These are phyloP conservation scores for Fusarium poae DNA, from an alignment of 2,329 filamentous ascomycete species.

Conservation along the genomic window DNA sequence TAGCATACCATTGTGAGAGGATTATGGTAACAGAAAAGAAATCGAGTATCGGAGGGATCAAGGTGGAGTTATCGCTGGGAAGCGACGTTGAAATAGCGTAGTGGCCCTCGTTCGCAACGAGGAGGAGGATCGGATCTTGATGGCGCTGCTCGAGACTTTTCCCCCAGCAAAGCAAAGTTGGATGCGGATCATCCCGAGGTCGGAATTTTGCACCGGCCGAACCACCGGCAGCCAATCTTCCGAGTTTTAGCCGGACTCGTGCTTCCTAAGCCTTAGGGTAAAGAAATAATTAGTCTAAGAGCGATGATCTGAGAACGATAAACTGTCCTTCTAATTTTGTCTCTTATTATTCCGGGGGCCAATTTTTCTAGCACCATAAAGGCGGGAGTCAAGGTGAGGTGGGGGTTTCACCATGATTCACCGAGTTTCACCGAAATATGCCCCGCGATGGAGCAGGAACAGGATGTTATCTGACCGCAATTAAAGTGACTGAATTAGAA, in stretches of 20 bases:
- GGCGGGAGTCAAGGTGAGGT: neutral
- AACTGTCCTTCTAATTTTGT: too few relatives aligned
- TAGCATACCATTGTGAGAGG: conserved; percentile 52
- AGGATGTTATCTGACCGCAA: conserved; percentile 7
- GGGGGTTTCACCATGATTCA: conserved; percentile 5
- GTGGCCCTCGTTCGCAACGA: conserved; percentile 47
- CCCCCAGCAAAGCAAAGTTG: conserved; percentile 40
- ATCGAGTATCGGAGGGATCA: conserved; percentile 5
- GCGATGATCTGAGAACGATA: too few relatives aligned
- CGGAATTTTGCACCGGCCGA: conserved; percentile 51
- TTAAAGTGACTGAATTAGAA: neutral
- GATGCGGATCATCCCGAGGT: conserved; percentile 48
- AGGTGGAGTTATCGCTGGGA: conserved; percentile 30
- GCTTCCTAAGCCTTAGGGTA: too few relatives aligned
- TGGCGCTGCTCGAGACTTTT: conserved; percentile 47
- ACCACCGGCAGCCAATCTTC: conserved; percentile 37
- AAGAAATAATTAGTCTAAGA: too few relatives aligned
- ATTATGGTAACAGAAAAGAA: conserved; percentile 10
- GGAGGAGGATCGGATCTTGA: conserved; percentile 44
- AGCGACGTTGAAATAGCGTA: conserved; percentile 41
- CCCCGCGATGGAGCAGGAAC: conserved; percentile 12
- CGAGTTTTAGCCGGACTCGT: conserved; percentile 50
- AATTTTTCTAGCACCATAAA: too few relatives aligned
- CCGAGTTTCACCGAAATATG: conserved; percentile 26
- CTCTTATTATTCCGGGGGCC: too few relatives aligned